Percentiles rank a stretch among this genome's conserved stretches.
phyloP scores from a whole-genome alignment of 2,329 filamentous ascomycete genomes.

The Fusarium mangiferae region DNA sequence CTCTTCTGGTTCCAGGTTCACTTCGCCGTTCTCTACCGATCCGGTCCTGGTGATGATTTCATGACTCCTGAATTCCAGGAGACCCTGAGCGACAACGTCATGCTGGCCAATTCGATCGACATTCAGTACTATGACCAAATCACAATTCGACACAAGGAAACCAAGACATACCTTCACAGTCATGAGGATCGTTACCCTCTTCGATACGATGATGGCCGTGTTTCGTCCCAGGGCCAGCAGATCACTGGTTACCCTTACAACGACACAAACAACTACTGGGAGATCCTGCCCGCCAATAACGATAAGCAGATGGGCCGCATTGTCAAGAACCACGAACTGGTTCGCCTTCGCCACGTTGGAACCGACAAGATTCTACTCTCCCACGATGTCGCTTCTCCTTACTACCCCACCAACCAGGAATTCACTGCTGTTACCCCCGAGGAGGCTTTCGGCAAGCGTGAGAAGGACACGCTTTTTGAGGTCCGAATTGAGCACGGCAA shows the following conservation, averaged over 20 bases:
- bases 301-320: slow-evolving; percentile 67
- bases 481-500: slow-evolving; percentile 90
- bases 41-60: slow-evolving; percentile 96
- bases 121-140: slow-evolving; percentile 93
- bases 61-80: slow-evolving; percentile 99
- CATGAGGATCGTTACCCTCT: slow-evolving; percentile 90
- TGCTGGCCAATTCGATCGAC: slow-evolving; percentile 85
- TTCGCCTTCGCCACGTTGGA: slow-evolving; percentile 86
- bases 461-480: slow-evolving; percentile 93
- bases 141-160: slow-evolving; percentile 94
- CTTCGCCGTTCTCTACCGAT: slow-evolving; percentile 87
- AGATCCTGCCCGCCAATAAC: slow-evolving; percentile 79
- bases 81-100: slow-evolving; percentile 92
- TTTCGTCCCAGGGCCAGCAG: slow-evolving; percentile 97
- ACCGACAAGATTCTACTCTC: slow-evolving; percentile 90
- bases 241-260: slow-evolving; percentile 98
- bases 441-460: slow-evolving; percentile 77
- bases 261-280: slow-evolving; percentile 99
- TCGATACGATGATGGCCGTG: slow-evolving; percentile 95
- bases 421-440: slow-evolving; percentile 85
- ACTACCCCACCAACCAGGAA: slow-evolving; percentile 97
- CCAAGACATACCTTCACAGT: slow-evolving; percentile 94
- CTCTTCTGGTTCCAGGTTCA: slow-evolving; percentile 99
- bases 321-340: slow-evolving; percentile 84
- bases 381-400: slow-evolving; percentile 97